Base-by-base conservation (phyloP, 2,329 filamentous ascomycete species). In the Nemania serpens region DNA sequence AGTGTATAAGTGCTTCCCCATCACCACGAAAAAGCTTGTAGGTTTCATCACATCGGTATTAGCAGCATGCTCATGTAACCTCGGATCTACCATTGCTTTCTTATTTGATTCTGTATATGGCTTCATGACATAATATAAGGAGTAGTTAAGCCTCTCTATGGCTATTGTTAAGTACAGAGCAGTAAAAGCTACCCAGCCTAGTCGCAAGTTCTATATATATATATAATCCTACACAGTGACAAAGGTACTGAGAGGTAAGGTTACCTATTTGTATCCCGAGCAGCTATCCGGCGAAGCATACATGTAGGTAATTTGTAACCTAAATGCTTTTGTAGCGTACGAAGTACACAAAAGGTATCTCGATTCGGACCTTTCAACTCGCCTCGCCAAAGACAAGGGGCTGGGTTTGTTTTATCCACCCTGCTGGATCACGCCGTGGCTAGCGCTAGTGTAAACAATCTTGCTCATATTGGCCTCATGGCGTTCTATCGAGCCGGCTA, bases 381-480 rank as follows among this genome's bases (percentile, higher is more conserved):
- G 25, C 25, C 25, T 29, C 25, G 25, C 25, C 25, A 3, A 29
- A 29, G 25, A 29, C 25, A 29, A 58, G 48, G 52, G 42, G 22
- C 25, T 45, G 25, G 42, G 45, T 29, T 29, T 3, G 25, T 29
- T 29, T 29, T 29, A 29, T 7, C 7, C 25, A 29, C 60, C 41
- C 55, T 52, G 39, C 42, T 34, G 36, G 22, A 51, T 47, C 33
- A 3, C 25, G 25, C 25, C 7, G 33, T 41, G 39, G 22, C 59
- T 58, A 50, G 55, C 34, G 25, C 36, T 39, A 39, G 36, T 39
- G 49, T 33, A 37, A 42, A 56, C 29, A 59, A 62, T 59, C 60
- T 59, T 59, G 60, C 60, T 62, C 60, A 62, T 53, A 59, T 62
- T 52, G 22, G 49, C 41, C 55, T 62, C 60, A 59, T 48, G 7